Evolutionary conservation across 768 basidiomycete species (phyloP).

Genomic region (Agrocybe pediades): DNA sequence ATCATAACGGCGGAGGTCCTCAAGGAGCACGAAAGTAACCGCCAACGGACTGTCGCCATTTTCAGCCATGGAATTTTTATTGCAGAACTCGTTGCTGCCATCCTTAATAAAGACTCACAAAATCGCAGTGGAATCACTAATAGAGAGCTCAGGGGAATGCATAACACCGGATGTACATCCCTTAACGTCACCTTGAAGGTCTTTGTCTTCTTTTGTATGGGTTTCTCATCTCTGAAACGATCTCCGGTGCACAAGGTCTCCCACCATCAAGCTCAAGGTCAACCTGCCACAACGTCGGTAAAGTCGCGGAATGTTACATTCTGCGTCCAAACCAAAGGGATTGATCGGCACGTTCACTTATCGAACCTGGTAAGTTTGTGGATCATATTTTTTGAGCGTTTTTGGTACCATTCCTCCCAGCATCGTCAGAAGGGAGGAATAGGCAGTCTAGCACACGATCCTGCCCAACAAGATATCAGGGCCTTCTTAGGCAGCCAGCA

Average conservation of each 20-base stretch:
- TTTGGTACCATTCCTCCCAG: slow-evolving; percentile 16
- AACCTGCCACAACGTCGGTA: background rate
- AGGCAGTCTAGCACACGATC: slow-evolving; percentile 69
- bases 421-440: slow-evolving; percentile 77
- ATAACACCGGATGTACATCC: slow-evolving; percentile 74
- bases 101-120: slow-evolving; percentile 41
- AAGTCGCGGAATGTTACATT: background rate
- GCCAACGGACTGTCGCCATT: slow-evolving; percentile 54
- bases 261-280: background rate
- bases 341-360: slow-evolving; percentile 51
- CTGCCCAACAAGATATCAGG: slow-evolving; percentile 74
- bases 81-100: slow-evolving; percentile 52
- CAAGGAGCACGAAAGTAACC: slow-evolving; percentile 35
- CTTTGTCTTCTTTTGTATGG: background rate
- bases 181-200: slow-evolving; percentile 32
- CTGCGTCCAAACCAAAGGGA: slow-evolving; percentile 4
- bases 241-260: too few species aligned
- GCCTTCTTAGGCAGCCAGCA: slow-evolving; percentile 59
- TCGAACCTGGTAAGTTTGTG: slow-evolving; percentile 50
- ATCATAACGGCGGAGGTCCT: slow-evolving; percentile 59
- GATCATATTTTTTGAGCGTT: background rate
- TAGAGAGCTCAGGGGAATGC: slow-evolving; percentile 48
- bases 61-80: slow-evolving; percentile 81
- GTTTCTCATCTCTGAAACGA: background rate
- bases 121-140: slow-evolving; percentile 15